phyloP scores from a whole-genome alignment of 768 basidiomycete genomes.

The Lenzites betulinus region DNA sequence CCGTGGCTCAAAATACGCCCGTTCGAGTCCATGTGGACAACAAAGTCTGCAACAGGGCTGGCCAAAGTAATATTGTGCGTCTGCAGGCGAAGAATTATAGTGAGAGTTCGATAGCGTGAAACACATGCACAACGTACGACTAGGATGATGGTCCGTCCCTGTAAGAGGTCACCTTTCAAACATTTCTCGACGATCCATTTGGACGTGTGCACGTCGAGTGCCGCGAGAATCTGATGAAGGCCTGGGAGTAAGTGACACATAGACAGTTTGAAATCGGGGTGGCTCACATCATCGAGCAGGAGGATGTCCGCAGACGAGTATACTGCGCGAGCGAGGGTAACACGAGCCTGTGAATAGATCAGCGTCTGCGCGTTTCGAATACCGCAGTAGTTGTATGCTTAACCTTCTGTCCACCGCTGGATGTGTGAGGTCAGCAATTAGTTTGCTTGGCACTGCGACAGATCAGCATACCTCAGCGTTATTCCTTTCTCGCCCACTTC shows the following conservation, averaged over 20 bases:
- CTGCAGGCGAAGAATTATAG: conserved; percentile 20
- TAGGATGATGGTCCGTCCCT: conserved; percentile 47
- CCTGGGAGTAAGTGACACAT: too few relatives aligned
- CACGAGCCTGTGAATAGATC: conserved; percentile 31
- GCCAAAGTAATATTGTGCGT: conserved; percentile 54
- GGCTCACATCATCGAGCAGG: conserved; percentile 42
- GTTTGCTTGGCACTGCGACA: not conserved
- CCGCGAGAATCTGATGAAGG: conserved; percentile 38
- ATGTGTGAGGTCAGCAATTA: not conserved
- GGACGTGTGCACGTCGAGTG: conserved; percentile 53
- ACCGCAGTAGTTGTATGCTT: not conserved
- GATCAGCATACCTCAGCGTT: conserved; percentile 36
- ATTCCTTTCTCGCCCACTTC: conserved; percentile 65
- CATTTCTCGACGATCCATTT: conserved; percentile 46
- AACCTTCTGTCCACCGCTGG: conserved; percentile 49
- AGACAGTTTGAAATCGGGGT: conserved; percentile 12
- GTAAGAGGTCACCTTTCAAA: conserved; percentile 44
- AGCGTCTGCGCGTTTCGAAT: not conserved
- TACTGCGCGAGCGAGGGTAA: conserved; percentile 43
- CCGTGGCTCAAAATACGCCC: conserved; percentile 52
- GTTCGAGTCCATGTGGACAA: conserved; percentile 52
- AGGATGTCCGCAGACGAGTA: conserved; percentile 41
- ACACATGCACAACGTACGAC: conserved; percentile 45
- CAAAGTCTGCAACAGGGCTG: conserved; percentile 50
- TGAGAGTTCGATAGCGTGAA: too few relatives aligned